A percentile compares a stretch with the other conserved stretches of the same genome.
Evolutionary conservation across 2,329 filamentous ascomycete genomes (phyloP).

Genomic region (Curvularia hawaiiensis): DNA sequence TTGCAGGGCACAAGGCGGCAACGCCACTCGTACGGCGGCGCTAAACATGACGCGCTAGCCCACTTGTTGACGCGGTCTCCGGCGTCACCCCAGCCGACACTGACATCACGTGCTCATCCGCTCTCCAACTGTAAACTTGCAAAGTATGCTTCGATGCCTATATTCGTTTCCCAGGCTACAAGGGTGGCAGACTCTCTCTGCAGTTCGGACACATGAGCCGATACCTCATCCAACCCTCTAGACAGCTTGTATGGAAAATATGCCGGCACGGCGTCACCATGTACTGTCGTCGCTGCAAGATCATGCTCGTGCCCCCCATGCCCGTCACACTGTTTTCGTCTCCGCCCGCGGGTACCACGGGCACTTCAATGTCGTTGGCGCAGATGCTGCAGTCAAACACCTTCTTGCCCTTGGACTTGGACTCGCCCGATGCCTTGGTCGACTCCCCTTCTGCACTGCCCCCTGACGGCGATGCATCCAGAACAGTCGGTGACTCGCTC

Average conservation of each 20-base stretch:
- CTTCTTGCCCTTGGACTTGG: conserved; percentile 61
- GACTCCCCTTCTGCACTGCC: conserved; percentile 16
- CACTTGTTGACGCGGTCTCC: conserved; percentile 6
- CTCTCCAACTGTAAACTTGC: background rate
- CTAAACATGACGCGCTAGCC: background rate
- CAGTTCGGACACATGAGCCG: conserved; percentile 94
- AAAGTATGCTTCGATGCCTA: background rate
- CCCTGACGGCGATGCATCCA: conserved; percentile 19
- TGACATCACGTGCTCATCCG: background rate
- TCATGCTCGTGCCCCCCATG: conserved; percentile 56
- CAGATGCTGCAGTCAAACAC: conserved; percentile 94
- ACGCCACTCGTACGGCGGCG: background rate
- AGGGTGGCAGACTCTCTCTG: conserved; percentile 82
- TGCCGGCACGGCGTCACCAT: conserved; percentile 98
- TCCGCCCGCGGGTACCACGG: conserved; percentile 66
- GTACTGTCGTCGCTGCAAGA: conserved; percentile 81
- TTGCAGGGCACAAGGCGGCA: background rate
- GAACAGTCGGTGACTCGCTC: conserved; percentile 12
- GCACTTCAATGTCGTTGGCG: conserved; percentile 87
- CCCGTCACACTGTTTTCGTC: conserved; percentile 43
- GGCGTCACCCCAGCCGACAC: background rate
- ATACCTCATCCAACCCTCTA: conserved; percentile 97
- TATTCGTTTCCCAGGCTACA: conserved; percentile 58
- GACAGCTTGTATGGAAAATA: conserved; percentile 88
- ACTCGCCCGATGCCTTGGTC: conserved; percentile 44